A percentile compares a stretch with the other conserved stretches of the same genome.
phyloP scores from a whole-genome alignment of 1,284 basidiomycete genomes.

The Mycena sp. region DNA sequence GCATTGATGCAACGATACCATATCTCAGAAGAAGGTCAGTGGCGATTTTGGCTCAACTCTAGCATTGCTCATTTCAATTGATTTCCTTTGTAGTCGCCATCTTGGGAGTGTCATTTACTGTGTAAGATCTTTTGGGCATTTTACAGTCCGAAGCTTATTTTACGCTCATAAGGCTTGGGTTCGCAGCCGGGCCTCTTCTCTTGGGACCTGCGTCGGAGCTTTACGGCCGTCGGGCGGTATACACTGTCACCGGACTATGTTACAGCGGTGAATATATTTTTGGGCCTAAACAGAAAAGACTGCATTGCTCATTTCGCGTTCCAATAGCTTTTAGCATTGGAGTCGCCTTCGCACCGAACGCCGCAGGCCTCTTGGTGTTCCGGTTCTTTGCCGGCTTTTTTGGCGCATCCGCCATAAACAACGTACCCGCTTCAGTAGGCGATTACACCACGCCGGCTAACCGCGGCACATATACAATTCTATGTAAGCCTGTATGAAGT shows the following conservation, averaged over 20 bases:
- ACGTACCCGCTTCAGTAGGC: slow-evolving; percentile 26
- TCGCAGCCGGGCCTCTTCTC: slow-evolving; percentile 24
- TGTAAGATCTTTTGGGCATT: slow-evolving; percentile 10
- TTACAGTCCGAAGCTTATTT: background rate
- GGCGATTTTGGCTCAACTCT: background rate
- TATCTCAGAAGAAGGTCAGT: slow-evolving; percentile 26
- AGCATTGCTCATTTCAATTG: background rate
- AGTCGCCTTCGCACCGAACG: slow-evolving; percentile 23
- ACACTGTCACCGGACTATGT: background rate
- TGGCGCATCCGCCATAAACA: slow-evolving; percentile 22
- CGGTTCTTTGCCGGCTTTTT: slow-evolving; percentile 28
- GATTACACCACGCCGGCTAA: slow-evolving; percentile 17
- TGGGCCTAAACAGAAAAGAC: too few species aligned
- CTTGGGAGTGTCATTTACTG: slow-evolving; percentile 23
- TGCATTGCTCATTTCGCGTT: background rate
- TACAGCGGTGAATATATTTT: slow-evolving; percentile 21
- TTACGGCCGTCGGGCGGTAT: slow-evolving; percentile 23
- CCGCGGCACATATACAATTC: slow-evolving; percentile 7
- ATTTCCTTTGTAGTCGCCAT: slow-evolving; percentile 14
- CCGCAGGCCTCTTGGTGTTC: slow-evolving; percentile 18
- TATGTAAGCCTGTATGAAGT: slow-evolving; percentile 13
- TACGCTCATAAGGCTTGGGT: slow-evolving; percentile 14
- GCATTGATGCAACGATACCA: slow-evolving; percentile 18
- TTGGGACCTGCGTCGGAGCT: slow-evolving; percentile 28
- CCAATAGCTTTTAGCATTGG: slow-evolving; percentile 22